phyloP scores from a whole-genome alignment of 352 stramenopile genomes.

The Globisporangium polare region DNA sequence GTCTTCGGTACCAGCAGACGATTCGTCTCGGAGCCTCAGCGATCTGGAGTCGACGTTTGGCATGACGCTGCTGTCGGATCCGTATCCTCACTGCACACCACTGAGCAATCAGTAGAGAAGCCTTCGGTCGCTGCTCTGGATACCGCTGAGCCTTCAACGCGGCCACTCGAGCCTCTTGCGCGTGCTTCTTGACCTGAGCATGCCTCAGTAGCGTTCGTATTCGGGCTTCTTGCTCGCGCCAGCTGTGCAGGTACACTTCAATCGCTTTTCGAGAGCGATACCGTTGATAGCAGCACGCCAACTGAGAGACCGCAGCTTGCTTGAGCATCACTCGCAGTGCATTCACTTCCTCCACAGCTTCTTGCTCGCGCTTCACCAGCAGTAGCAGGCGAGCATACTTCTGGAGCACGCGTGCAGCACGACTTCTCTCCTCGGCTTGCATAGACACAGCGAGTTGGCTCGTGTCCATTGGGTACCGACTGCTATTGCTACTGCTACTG shows the following conservation, averaged over 20 bases:
- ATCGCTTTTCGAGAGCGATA: slow-evolving; percentile 17
- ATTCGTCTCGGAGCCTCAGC: not conserved
- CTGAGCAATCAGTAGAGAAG: not conserved
- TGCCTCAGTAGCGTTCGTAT: slow-evolving; percentile 12
- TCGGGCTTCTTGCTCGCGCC: slow-evolving; percentile 11
- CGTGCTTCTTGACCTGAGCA: not conserved
- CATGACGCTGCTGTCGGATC: not conserved
- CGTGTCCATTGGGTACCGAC: no score
- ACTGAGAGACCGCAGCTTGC: not conserved
- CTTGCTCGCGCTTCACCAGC: slow-evolving; percentile 19
- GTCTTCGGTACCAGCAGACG: slow-evolving; percentile 2
- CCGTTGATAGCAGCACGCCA: slow-evolving; percentile 2
- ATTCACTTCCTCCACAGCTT: slow-evolving; percentile 6
- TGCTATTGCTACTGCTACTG: not conserved
- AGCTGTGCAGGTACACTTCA: slow-evolving; percentile 12
- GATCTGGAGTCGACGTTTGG: not conserved
- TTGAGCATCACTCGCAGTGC: slow-evolving; percentile 11
- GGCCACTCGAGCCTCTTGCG: not conserved
- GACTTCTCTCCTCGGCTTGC: slow-evolving; percentile 9
- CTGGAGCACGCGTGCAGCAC: slow-evolving; percentile 21
- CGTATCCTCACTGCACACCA: not conserved
- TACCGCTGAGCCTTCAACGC: not conserved
- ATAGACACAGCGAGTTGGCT: not conserved
- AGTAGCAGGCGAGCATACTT: slow-evolving; percentile 23
- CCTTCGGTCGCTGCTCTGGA: not conserved